Evolutionary conservation across 352 stramenopile species (phyloP).

Genomic region (Phytophthora idaei): DNA sequence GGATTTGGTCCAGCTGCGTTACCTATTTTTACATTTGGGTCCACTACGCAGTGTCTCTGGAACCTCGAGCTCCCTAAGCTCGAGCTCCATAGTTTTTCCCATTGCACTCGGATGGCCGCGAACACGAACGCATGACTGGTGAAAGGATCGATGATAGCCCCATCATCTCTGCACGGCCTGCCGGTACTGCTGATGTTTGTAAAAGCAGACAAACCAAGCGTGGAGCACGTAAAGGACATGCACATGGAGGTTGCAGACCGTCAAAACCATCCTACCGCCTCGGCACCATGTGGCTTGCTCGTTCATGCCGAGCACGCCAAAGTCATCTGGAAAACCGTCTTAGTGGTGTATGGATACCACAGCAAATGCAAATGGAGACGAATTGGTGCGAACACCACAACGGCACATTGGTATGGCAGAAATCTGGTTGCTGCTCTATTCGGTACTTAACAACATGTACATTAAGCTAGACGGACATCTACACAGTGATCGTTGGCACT

Average conservation of each 20-base stretch:
- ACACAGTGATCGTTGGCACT: slow-evolving; percentile 7
- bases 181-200: neutral
- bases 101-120: too few species aligned
- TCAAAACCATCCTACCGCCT: slow-evolving; percentile 1
- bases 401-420: neutral
- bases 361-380: neutral
- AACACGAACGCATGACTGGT: too few species aligned
- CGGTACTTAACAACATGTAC: neutral
- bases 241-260: neutral
- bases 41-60: too few species aligned
- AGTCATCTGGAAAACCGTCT: too few species aligned
- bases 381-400: neutral
- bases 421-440: neutral
- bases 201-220: slow-evolving; percentile 3
- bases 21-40: too few species aligned
- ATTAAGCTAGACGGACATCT: slow-evolving; percentile 17
- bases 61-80: too few species aligned
- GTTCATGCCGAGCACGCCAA: too few species aligned
- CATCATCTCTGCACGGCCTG: slow-evolving; percentile 6
- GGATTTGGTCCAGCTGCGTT: too few species aligned
- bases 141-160: too few species aligned
- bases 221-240: neutral
- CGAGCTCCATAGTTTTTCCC: too few species aligned
- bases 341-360: neutral
- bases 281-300: neutral